Percentiles rank a stretch among this genome's conserved stretches.
phyloP scores from a whole-genome alignment of 495 filamentous ascomycete genomes.

The Xylaria palmicola region DNA sequence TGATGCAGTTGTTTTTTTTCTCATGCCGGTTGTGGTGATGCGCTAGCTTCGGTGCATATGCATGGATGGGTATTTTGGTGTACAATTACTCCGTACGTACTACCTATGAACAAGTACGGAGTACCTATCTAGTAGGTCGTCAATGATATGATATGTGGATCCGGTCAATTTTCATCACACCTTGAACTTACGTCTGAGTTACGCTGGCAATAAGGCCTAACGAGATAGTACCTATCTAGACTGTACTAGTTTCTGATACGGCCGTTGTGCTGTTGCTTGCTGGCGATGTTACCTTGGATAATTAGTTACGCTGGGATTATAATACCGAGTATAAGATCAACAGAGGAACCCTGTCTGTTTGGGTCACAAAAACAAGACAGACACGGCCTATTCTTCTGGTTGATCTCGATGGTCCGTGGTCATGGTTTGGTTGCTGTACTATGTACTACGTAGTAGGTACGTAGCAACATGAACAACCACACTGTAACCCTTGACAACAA shows the following conservation, averaged over 20 bases:
- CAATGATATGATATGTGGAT: not conserved
- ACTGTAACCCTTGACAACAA: too few relatives aligned
- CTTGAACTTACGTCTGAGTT: too few relatives aligned
- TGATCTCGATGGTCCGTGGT: not conserved
- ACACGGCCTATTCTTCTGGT: not conserved
- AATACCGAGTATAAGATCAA: not conserved
- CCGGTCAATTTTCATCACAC: not conserved
- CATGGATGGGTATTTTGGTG: too few relatives aligned
- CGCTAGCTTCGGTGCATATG: not conserved
- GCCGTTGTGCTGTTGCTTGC: not conserved
- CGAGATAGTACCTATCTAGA: not conserved
- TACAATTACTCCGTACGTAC: too few relatives aligned
- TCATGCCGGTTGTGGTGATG: not conserved
- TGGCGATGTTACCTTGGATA: not conserved
- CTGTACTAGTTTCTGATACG: not conserved
- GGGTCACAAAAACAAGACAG: not conserved
- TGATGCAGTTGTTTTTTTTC: not conserved
- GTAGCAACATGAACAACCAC: too few relatives aligned
- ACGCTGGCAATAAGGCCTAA: not conserved
- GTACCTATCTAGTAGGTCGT: too few relatives aligned
- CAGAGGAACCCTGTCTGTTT: not conserved
- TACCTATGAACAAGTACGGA: too few relatives aligned
- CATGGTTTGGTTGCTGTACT: too few relatives aligned
- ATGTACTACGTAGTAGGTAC: too few relatives aligned
- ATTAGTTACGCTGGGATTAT: not conserved